phyloP scores from a whole-genome alignment of 208 protist species.

The Porcisia deanei region DNA sequence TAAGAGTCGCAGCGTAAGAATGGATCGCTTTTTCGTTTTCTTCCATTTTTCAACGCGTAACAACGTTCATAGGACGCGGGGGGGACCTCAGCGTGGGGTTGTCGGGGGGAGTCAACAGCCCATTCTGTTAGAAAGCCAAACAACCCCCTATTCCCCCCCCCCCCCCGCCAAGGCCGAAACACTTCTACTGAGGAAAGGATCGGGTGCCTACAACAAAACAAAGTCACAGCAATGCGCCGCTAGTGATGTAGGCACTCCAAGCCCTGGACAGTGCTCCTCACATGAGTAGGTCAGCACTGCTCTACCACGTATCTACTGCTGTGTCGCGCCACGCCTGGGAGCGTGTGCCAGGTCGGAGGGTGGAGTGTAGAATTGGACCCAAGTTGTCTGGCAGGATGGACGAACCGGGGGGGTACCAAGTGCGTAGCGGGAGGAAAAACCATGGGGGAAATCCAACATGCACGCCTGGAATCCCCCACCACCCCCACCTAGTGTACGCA shows the following conservation, averaged over 20 bases:
- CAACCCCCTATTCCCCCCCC: neutral
- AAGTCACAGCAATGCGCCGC: neutral
- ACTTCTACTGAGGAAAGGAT: neutral
- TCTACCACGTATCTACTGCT: no score
- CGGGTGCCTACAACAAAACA: neutral
- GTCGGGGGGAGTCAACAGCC: neutral
- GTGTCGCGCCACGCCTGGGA: no score
- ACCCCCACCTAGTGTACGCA: no score
- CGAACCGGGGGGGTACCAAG: no score
- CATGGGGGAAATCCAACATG: neutral
- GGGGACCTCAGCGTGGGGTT: neutral
- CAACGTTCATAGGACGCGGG: neutral
- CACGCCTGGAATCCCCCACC: neutral
- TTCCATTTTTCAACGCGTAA: neutral
- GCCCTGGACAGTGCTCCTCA: neutral
- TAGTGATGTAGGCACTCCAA: neutral
- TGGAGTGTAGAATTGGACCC: no score
- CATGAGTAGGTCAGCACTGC: neutral
- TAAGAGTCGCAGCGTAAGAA: conserved; percentile 2
- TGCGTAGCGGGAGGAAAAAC: no score
- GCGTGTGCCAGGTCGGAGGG: no score
- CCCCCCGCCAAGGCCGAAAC: neutral
- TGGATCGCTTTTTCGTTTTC: neutral
- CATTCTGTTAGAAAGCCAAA: neutral
- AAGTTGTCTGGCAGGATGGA: no score